Conservation (phyloP, 768 basidiomycete genomes). For the Candolleomyces eurysporus region DNA sequence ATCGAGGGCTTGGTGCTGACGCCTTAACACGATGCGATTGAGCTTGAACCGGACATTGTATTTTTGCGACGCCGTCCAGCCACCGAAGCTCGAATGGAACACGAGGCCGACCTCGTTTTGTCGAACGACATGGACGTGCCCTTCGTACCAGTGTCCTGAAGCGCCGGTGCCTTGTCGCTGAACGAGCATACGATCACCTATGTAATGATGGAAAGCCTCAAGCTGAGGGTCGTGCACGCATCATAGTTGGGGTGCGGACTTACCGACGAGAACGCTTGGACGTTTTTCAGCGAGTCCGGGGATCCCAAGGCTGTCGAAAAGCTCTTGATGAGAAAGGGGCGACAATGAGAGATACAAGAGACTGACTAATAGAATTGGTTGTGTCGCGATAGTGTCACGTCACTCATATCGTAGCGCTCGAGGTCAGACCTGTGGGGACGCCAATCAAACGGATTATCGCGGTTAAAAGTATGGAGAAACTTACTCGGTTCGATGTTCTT, state of each 20-base stretch:
- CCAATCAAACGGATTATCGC: neutral
- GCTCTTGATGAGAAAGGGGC: neutral
- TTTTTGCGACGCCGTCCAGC: conserved; percentile 27
- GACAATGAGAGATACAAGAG: neutral
- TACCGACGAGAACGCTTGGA: conserved; percentile 55
- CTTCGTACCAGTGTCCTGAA: conserved; percentile 53
- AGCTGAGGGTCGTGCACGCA: too few species aligned
- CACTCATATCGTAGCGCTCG: conserved; percentile 32
- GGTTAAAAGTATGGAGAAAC: conserved; percentile 11
- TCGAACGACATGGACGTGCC: conserved; percentile 53
- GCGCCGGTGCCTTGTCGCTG: conserved; percentile 34
- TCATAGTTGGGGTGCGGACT: conserved; percentile 14
- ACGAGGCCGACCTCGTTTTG: conserved; percentile 49
- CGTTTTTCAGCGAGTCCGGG: conserved; percentile 58
- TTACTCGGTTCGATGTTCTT: conserved; percentile 47
- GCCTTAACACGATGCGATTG: conserved; percentile 51
- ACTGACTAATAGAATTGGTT: conserved; percentile 40
- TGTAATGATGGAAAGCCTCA: neutral
- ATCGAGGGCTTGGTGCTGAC: conserved; percentile 60
- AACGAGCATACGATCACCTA: conserved; percentile 56
- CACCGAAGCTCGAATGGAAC: conserved; percentile 45
- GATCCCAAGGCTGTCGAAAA: conserved; percentile 19
- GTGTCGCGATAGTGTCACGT: conserved; percentile 28
- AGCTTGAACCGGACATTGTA: conserved; percentile 58
- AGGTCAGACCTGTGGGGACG: conserved; percentile 26